Evolutionary conservation across 306 rosid species (phyloP).

Genomic region (Astragalus membranaceus): DNA sequence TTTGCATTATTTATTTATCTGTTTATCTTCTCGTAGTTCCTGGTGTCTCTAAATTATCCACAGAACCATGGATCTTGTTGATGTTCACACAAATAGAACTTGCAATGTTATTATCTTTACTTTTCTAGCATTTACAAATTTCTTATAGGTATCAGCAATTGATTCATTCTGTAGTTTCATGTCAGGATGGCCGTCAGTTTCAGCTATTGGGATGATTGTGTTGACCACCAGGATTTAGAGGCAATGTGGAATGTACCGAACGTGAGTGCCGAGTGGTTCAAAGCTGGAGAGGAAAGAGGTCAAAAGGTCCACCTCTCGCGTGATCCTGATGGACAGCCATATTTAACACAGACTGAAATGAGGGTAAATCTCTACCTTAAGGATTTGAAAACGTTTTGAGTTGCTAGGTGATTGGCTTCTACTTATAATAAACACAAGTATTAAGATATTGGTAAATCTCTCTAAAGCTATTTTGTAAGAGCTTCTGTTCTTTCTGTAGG

Average conservation of each 20-base stretch:
- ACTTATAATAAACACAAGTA: background rate
- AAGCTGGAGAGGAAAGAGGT: conserved; percentile 65
- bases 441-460: background rate
- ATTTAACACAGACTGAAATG: conserved; percentile 87
- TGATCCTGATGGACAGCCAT: conserved; percentile 90
- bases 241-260: conserved; percentile 70
- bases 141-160: too few relatives aligned
- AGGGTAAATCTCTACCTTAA: conserved; percentile 43
- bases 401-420: conserved; percentile 6
- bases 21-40: background rate
- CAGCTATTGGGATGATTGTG: conserved; percentile 75
- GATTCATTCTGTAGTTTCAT: too few relatives aligned
- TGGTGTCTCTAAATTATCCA: background rate
- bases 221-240: conserved; percentile 57
- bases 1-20: background rate
- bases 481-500: too few relatives aligned
- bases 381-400: background rate
- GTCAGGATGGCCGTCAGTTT: conserved; percentile 51
- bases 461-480: background rate
- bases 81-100: background rate
- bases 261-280: conserved; percentile 72
- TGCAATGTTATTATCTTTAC: background rate
- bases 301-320: conserved; percentile 78
- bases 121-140: background rate
- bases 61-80: background rate